These are phyloP conservation scores for Pseudomassariella vexata DNA, from an alignment of 2,329 filamentous ascomycete species.

Conservation along the genomic window DNA sequence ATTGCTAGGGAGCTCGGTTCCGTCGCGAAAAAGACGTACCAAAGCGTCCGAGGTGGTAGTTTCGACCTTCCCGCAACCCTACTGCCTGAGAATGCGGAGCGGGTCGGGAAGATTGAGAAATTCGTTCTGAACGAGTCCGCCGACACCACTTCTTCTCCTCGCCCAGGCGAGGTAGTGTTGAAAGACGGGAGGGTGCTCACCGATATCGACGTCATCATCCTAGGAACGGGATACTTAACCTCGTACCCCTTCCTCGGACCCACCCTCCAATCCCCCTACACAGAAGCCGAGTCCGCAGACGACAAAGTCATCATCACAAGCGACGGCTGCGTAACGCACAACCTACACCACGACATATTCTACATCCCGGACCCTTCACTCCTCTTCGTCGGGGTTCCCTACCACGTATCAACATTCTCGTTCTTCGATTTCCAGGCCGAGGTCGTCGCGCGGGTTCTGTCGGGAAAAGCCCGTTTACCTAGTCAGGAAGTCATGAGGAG, in stretches of 20 bases:
- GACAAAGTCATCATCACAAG: conserved; percentile 51
- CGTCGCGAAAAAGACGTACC: conserved; percentile 32
- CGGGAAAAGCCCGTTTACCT: conserved; percentile 44
- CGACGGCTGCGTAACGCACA: conserved; percentile 58
- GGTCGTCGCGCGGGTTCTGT: conserved; percentile 50
- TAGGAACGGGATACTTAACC: conserved; percentile 66
- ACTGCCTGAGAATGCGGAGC: conserved; percentile 45
- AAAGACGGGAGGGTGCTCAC: conserved; percentile 45
- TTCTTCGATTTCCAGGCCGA: conserved; percentile 67
- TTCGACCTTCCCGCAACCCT: conserved; percentile 52
- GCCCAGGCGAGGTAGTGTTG: conserved; percentile 44
- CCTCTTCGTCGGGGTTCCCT: conserved; percentile 59
- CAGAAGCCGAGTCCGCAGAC: conserved; percentile 38
- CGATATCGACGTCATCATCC: conserved; percentile 54
- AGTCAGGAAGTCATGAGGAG: conserved; percentile 28
- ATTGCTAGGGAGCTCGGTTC: conserved; percentile 33
- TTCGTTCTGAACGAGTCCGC: conserved; percentile 33
- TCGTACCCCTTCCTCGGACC: conserved; percentile 57
- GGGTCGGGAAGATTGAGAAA: conserved; percentile 44
- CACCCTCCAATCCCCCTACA: conserved; percentile 38
- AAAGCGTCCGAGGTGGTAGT: conserved; percentile 52
- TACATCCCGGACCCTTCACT: conserved; percentile 63
- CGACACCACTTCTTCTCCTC: conserved; percentile 2
- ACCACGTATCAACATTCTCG: conserved; percentile 61
- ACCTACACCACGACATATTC: conserved; percentile 66